Percentiles rank a stretch among this genome's conserved stretches.
Conservation (phyloP, 306 rosid species). For the Inga laurina region DNA sequence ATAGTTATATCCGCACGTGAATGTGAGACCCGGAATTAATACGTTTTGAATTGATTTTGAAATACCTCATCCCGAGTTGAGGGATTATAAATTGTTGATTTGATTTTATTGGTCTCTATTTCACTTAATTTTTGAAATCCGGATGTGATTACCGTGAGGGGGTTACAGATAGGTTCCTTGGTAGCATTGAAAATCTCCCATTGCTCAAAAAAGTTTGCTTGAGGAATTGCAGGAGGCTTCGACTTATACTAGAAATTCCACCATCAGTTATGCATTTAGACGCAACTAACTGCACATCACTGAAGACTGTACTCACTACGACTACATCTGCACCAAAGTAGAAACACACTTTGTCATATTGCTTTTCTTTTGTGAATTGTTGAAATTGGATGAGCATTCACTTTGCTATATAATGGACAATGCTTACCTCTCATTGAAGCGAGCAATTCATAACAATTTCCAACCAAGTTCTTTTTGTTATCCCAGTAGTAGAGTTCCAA, state of each 20-base stretch:
- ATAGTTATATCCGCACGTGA: too few relatives aligned
- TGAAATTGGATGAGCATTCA: background rate
- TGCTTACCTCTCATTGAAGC: background rate
- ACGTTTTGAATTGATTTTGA: too few relatives aligned
- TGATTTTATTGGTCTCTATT: too few relatives aligned
- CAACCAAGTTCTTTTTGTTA: background rate
- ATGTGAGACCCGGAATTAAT: too few relatives aligned
- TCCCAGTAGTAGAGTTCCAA: background rate
- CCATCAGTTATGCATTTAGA: background rate
- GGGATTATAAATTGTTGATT: too few relatives aligned
- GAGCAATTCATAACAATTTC: background rate
- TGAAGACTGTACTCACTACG: background rate
- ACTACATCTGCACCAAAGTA: background rate
- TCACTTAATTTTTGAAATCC: too few relatives aligned
- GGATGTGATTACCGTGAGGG: too few relatives aligned
- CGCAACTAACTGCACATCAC: background rate
- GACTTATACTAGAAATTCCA: background rate
- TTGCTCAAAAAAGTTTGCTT: background rate
- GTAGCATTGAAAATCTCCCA: conserved; percentile 5
- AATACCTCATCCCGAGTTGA: too few relatives aligned
- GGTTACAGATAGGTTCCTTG: too few relatives aligned
- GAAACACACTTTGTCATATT: too few relatives aligned
- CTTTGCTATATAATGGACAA: background rate
- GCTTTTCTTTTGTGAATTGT: background rate
- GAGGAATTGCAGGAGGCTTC: background rate